Evolutionary conservation across 176 grass and related monocot genomes (phyloP).

Genomic region (Zea mays): DNA sequence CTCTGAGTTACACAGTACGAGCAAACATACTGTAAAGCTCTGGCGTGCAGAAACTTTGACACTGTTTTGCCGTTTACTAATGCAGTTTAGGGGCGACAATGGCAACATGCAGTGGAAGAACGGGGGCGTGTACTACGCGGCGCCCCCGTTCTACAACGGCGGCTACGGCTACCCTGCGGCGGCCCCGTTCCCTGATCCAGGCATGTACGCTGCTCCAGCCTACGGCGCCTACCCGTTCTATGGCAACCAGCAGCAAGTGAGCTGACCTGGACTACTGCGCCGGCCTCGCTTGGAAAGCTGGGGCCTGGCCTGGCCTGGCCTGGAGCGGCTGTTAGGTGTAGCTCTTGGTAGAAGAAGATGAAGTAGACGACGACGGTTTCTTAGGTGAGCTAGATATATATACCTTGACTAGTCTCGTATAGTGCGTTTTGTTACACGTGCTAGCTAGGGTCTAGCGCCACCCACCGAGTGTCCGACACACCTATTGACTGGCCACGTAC

Average conservation of each 20-base stretch:
- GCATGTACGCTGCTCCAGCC: conserved; percentile 70
- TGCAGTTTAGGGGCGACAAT: conserved; percentile 62
- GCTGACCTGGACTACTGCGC: conserved; percentile 54
- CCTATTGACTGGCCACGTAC: conserved; percentile 27
- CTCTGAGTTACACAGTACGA: neutral
- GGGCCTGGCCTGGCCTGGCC: neutral
- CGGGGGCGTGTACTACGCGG: conserved; percentile 69
- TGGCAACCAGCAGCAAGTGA: conserved; percentile 88
- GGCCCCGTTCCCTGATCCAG: conserved; percentile 74
- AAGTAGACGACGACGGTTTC: conserved; percentile 46
- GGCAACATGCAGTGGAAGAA: conserved; percentile 81
- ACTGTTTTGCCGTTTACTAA: conserved; percentile 3
- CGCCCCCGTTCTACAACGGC: conserved; percentile 65
- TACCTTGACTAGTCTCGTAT: conserved; percentile 58
- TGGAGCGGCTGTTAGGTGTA: conserved; percentile 16
- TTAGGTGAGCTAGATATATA: conserved; percentile 64
- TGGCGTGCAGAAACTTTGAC: conserved; percentile 1
- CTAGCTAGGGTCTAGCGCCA: conserved; percentile 39
- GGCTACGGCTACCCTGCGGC: conserved; percentile 66
- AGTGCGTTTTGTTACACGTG: conserved; percentile 51
- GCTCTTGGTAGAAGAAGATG: conserved; percentile 41
- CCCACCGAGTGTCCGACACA: conserved; percentile 21
- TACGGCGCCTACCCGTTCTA: conserved; percentile 85
- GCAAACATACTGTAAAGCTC: neutral
- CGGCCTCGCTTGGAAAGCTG: neutral